Evolutionary conservation across 129 eudicot species (phyloP).

Genomic region (Flaveria sonorensis): DNA sequence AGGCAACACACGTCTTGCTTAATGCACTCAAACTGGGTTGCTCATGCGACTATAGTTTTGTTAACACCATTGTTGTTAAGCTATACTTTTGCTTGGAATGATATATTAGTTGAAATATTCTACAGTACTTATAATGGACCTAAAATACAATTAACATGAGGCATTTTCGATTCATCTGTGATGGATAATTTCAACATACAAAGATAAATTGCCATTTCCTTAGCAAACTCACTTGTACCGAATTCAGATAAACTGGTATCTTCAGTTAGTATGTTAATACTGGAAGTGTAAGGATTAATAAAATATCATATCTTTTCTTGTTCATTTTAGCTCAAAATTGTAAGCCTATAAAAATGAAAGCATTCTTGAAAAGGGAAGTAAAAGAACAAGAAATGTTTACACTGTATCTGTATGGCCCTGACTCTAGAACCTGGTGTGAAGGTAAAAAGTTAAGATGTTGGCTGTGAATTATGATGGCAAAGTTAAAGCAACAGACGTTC

Average conservation of each 20-base stretch:
- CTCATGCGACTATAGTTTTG: too few relatives aligned
- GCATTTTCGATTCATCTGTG: background rate
- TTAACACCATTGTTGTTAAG: too few relatives aligned
- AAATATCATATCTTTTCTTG: too few relatives aligned
- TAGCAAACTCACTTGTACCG: background rate
- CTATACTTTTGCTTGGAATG: background rate
- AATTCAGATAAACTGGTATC: background rate
- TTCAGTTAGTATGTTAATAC: background rate
- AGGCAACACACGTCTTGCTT: background rate
- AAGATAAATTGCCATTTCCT: background rate
- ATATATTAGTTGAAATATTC: background rate
- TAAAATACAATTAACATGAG: background rate
- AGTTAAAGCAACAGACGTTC: background rate
- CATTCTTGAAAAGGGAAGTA: too few relatives aligned
- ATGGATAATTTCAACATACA: background rate
- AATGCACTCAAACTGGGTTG: too few relatives aligned
- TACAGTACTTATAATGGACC: too few relatives aligned
- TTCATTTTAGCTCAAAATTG: too few relatives aligned
- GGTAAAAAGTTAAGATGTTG: background rate
- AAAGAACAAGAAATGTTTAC: too few relatives aligned
- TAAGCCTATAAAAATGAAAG: too few relatives aligned
- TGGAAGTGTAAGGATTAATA: too few relatives aligned
- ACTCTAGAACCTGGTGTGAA: too few relatives aligned
- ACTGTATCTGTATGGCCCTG: too few relatives aligned
- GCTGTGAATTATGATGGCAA: background rate